Evolutionary conservation across 495 filamentous ascomycete species (phyloP), one percentile per base, ranked within the genome.

Genomic region (Penicillium verhagenii): DNA sequence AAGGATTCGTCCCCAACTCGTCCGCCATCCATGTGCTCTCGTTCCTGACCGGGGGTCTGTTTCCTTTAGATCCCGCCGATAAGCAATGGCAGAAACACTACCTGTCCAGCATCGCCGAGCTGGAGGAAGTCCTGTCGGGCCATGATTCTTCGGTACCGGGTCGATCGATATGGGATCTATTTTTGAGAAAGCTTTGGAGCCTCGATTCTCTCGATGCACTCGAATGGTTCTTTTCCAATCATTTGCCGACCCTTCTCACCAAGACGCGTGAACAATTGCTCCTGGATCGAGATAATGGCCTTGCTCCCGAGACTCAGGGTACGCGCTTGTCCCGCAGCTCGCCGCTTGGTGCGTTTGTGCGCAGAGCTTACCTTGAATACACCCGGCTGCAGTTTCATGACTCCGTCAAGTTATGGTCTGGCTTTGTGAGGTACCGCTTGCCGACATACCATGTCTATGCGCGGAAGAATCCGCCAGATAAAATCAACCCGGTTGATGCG

Each of bases 1-100:
- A 90, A 49, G 83, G 81, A 6, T 73, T 81, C 1, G 85, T 96
- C 24, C 89, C 90, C n/a, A 88, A 82, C 49, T 72, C 80, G 35
- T 85, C 88, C 11, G 86, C 86, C 26, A 78, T 93, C n/a, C 82
- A 88, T n/a, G 80, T 97, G 13, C 79, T 98, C 13, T 89, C 87
- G 31, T 96, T 96, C 73, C 75, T 97, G 44, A 76, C 90, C 44
- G 86, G 86, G 42, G 84, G 92, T 56, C 60, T 95, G 26, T 79
- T 90, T 48, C 77, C 84, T 50, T 52, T 65, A 56, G 70, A 70
- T 60, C 46, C 71, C 66, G 57, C 70, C 64, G 65, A 72, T 28
- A 64, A 64, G 40, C 61, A 66, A 52, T 71, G 65, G 59, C 54
- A 68, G 35, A 67, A 75, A 68, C 59, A 73, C 37, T 81, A 85